Percentiles rank a stretch among this genome's conserved stretches.
These are phyloP conservation scores for Yamadazyma sp. DNA, from an alignment of 1,139 yeast species.

Conservation along the genomic window DNA sequence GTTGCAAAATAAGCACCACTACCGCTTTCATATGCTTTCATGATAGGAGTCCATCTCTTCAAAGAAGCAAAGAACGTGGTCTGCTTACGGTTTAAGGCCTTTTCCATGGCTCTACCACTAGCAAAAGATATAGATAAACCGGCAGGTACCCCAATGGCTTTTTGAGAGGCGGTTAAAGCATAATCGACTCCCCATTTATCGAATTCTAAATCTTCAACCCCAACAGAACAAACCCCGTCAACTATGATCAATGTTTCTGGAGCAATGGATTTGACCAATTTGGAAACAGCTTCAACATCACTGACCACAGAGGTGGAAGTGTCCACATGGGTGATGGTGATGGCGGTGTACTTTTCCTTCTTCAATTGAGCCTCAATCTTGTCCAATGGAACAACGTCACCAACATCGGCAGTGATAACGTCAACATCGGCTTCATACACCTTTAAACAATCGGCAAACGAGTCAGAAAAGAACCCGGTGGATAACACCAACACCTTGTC, in stretches of 20 bases:
- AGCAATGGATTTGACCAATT: slow-evolving; percentile 57
- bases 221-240: slow-evolving; percentile 94
- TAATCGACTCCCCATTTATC: slow-evolving; percentile 90
- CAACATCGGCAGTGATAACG: slow-evolving; percentile 68
- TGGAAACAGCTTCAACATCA: slow-evolving; percentile 65
- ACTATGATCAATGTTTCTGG: slow-evolving; percentile 84
- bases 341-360: slow-evolving; percentile 55
- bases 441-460: slow-evolving; percentile 75
- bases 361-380: slow-evolving; percentile 56
- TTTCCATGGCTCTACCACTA: slow-evolving; percentile 69
- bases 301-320: slow-evolving; percentile 91
- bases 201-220: slow-evolving; percentile 81
- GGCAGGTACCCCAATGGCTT: slow-evolving; percentile 93
- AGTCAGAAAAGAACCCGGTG: slow-evolving; percentile 91
- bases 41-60: slow-evolving; percentile 85
- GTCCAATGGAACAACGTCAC: slow-evolving; percentile 64
- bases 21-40: slow-evolving; percentile 84
- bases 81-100: slow-evolving; percentile 55
- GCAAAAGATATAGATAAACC: slow-evolving; percentile 82
- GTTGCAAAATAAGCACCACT: slow-evolving; percentile 89
- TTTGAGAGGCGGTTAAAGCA: slow-evolving; percentile 89
- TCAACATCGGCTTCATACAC: slow-evolving; percentile 72
- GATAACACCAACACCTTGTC: slow-evolving; percentile 76
- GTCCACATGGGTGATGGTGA: slow-evolving; percentile 93
- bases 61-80: slow-evolving; percentile 73